Percentiles rank a stretch among this genome's conserved stretches.
Conservation (phyloP, 345 rosid species). For the Salix brachista region DNA sequence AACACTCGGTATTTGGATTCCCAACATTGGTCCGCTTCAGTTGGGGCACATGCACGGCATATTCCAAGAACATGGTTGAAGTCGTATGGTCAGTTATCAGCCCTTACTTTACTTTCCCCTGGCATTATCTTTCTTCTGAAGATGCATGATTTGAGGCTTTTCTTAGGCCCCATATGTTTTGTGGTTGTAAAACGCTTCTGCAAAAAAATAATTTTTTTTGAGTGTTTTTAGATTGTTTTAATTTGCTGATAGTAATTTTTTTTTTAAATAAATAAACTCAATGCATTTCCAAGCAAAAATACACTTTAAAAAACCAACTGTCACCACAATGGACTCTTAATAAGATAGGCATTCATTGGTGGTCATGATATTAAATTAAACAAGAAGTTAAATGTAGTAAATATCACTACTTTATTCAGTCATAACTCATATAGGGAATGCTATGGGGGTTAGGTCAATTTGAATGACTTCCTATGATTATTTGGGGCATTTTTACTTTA, state of each 20-base stretch:
- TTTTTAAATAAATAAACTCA: no score
- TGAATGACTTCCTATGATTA: not conserved
- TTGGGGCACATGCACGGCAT: slow-evolving; percentile 87
- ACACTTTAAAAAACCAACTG: no score
- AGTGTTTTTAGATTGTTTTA: no score
- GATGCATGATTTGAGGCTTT: not conserved
- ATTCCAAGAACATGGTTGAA: slow-evolving; percentile 57
- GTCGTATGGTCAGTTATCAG: slow-evolving; percentile 63
- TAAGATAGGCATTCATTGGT: not conserved
- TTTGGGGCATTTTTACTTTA: not conserved
- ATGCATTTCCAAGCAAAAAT: no score
- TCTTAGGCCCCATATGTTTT: not conserved
- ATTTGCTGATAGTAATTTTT: no score
- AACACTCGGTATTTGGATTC: slow-evolving; percentile 80
- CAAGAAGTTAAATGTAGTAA: not conserved
- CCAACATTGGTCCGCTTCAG: slow-evolving; percentile 91
- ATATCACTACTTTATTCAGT: not conserved
- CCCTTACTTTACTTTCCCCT: slow-evolving; percentile 11
- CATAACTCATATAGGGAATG: not conserved
- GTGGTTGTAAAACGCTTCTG: no score
- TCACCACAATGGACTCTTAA: not conserved
- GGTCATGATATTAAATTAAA: not conserved
- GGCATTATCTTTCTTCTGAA: not conserved
- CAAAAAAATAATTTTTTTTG: no score
- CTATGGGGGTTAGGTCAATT: not conserved